Percentiles rank a stretch among this genome's conserved stretches.
phyloP scores from a whole-genome alignment of 1,139 yeast species.

The Lizanozyma gosingica region DNA sequence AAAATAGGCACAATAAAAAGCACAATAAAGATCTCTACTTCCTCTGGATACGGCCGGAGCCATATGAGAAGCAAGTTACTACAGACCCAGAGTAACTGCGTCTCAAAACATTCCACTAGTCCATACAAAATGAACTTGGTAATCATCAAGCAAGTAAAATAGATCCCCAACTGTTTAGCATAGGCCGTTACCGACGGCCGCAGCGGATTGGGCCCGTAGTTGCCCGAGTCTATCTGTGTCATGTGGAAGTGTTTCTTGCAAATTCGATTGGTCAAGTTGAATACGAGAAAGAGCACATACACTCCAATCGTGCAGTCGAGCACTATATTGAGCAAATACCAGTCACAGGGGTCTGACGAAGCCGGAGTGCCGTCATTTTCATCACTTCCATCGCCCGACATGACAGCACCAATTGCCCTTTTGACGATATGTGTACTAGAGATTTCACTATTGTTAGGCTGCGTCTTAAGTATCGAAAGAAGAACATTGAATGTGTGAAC shows the following conservation, averaged over 20 bases:
- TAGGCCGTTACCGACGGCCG: constrained; percentile 31
- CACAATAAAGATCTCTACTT: constrained; percentile 37
- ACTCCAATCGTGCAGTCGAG: constrained; percentile 96
- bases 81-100: constrained; percentile 36
- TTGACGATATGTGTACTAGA: too few relatives aligned
- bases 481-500: constrained; percentile 75
- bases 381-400: constrained; percentile 3
- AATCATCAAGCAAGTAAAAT: constrained; percentile 33
- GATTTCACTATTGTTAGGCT: constrained; percentile 5
- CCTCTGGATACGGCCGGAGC: constrained; percentile 39
- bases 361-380: constrained; percentile 15
- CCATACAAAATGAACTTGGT: constrained; percentile 32
- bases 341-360: constrained; percentile 55
- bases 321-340: constrained; percentile 84
- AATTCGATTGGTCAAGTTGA: constrained; percentile 20
- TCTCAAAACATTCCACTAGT: constrained; percentile 31
- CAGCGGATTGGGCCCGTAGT: constrained; percentile 32
- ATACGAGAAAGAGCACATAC: constrained; percentile 47
- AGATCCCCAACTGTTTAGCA: constrained; percentile 31
- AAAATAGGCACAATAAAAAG: constrained; percentile 40
- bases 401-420: too few relatives aligned
- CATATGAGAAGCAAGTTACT: constrained; percentile 32
- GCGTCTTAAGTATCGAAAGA: constrained; percentile 48
- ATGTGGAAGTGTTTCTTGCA: constrained; percentile 23
- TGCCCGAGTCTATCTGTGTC: constrained; percentile 36